Conservation (phyloP, 352 stramenopile species). For the Pythium phragmitis region DNA sequence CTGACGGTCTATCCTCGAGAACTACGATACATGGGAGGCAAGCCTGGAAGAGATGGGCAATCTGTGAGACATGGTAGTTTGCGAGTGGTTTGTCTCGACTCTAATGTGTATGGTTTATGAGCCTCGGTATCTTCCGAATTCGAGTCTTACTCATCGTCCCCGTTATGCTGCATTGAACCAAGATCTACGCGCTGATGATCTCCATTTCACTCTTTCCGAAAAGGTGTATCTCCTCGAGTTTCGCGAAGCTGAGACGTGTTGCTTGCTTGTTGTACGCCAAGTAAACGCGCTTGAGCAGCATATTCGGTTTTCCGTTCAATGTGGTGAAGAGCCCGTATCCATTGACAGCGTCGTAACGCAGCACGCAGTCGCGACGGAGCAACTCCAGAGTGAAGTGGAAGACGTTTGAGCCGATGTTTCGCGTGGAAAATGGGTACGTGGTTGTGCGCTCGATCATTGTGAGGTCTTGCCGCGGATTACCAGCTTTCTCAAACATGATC, state of each 20-base stretch:
- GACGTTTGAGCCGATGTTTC: slow-evolving; percentile 43
- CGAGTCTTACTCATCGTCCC: background rate
- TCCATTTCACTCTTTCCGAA: slow-evolving; percentile 42
- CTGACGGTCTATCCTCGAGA: slow-evolving; percentile 42
- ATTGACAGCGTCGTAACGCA: slow-evolving; percentile 39
- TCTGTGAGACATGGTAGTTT: slow-evolving; percentile 27
- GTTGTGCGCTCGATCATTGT: slow-evolving; percentile 53
- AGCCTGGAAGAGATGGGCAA: slow-evolving; percentile 48
- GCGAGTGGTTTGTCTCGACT: slow-evolving; percentile 11
- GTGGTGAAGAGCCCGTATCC: slow-evolving; percentile 53
- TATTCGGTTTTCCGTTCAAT: slow-evolving; percentile 57
- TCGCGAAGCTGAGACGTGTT: slow-evolving; percentile 35
- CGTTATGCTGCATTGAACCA: background rate
- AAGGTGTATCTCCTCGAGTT: slow-evolving; percentile 40
- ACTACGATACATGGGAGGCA: slow-evolving; percentile 54
- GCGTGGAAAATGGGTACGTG: slow-evolving; percentile 49
- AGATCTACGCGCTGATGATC: slow-evolving; percentile 17
- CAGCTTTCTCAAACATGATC: slow-evolving; percentile 68
- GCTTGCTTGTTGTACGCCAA: slow-evolving; percentile 36
- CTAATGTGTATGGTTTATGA: slow-evolving; percentile 15
- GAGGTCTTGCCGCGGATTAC: slow-evolving; percentile 53
- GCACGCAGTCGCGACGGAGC: slow-evolving; percentile 42
- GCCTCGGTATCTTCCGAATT: background rate
- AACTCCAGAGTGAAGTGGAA: slow-evolving; percentile 49
- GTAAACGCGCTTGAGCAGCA: slow-evolving; percentile 51